phyloP scores from a whole-genome alignment of 768 basidiomycete species.

The Termitomyces sp. region DNA sequence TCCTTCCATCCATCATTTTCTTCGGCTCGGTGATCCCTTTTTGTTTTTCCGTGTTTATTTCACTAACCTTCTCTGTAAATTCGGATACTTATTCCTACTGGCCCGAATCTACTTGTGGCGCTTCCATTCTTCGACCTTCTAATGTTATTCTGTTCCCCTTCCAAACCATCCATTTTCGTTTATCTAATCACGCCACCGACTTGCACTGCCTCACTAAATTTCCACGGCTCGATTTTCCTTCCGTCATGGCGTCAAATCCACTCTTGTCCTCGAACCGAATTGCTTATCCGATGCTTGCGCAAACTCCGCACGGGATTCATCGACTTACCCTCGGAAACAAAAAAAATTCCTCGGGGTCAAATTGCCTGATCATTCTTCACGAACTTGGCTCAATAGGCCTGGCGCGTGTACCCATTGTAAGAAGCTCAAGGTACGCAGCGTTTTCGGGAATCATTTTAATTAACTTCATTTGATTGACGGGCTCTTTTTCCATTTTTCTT shows the following conservation, averaged over 20 bases:
- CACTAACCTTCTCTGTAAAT: not conserved
- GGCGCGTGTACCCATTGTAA: slow-evolving; percentile 87
- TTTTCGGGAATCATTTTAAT: slow-evolving; percentile 11
- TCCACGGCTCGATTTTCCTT: slow-evolving; percentile 6
- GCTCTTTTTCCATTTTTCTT: slow-evolving; percentile 6
- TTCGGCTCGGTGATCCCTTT: not conserved
- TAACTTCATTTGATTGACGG: slow-evolving; percentile 10
- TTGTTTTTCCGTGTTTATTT: not conserved
- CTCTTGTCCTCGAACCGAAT: not conserved
- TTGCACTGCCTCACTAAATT: slow-evolving; percentile 12
- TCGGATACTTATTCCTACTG: not conserved
- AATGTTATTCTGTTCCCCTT: not conserved
- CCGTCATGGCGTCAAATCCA: not conserved
- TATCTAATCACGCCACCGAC: not conserved
- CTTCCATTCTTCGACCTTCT: not conserved
- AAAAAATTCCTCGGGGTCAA: slow-evolving; percentile 4
- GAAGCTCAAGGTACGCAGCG: slow-evolving; percentile 67
- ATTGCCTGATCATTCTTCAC: slow-evolving; percentile 2
- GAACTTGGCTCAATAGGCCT: slow-evolving; percentile 37
- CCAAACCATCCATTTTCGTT: not conserved
- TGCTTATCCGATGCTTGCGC: not conserved
- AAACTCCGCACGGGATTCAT: not conserved
- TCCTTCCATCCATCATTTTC: no score
- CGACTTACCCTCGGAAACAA: slow-evolving; percentile 6
- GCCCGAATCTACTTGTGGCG: not conserved